Percentiles rank a stretch among this genome's conserved stretches.
Conservation (phyloP, 441 rosid genomes). For the Populus hybrid region DNA sequence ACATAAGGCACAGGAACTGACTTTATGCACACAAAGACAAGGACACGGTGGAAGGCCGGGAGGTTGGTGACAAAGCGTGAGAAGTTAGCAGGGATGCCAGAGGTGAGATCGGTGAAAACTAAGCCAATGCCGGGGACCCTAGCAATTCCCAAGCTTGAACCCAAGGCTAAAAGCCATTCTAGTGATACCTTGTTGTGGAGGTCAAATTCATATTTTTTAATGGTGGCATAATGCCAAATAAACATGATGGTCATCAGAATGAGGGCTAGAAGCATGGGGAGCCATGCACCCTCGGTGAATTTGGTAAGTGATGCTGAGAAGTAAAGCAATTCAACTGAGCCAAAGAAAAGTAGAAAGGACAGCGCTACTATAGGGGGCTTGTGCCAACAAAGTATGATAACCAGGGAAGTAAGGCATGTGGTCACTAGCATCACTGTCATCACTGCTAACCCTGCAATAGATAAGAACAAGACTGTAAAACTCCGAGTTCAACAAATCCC, state of each 20-base stretch:
- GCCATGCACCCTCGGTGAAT: conserved; percentile 97
- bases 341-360: conserved; percentile 71
- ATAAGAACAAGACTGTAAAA: background rate
- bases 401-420: conserved; percentile 82
- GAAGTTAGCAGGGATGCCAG: conserved; percentile 94
- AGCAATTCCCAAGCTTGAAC: conserved; percentile 90
- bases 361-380: conserved; percentile 74
- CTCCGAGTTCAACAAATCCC: background rate
- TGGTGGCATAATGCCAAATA: conserved; percentile 90
- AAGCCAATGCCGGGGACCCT: conserved; percentile 92
- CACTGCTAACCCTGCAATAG: conserved; percentile 80
- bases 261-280: conserved; percentile 85
- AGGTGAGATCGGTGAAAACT: conserved; percentile 82
- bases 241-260: conserved; percentile 81
- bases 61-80: conserved; percentile 95
- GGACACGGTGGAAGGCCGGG: conserved; percentile 89
- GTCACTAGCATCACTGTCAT: conserved; percentile 98
- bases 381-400: conserved; percentile 89
- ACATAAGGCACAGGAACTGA: conserved; percentile 90
- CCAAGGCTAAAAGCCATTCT: conserved; percentile 93
- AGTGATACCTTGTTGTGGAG: conserved; percentile 91
- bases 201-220: conserved; percentile 85
- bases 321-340: conserved; percentile 86
- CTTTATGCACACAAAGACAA: conserved; percentile 90
- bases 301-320: conserved; percentile 94